These are phyloP conservation scores for Xylariaceae sp. DNA, from an alignment of 2,329 filamentous ascomycete species.

Conservation along the genomic window DNA sequence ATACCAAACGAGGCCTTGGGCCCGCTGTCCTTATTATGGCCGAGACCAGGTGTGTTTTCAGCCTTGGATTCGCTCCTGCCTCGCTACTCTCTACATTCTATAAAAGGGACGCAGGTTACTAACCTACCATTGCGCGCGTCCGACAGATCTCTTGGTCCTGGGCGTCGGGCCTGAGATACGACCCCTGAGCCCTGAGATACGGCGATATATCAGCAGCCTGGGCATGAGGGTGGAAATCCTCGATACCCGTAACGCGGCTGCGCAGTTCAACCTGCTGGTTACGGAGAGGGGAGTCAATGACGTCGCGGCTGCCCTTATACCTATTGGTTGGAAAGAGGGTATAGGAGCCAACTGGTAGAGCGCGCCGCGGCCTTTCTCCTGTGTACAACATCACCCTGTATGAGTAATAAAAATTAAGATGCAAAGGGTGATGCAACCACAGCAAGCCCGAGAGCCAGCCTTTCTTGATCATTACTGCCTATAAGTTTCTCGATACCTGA, in stretches of 20 bases:
- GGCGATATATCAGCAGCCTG: conserved; percentile 64
- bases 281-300: conserved; percentile 83
- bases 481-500: too few relatives aligned
- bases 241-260: conserved; percentile 89
- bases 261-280: conserved; percentile 92
- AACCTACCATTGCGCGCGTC: too few relatives aligned
- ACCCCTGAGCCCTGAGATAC: conserved; percentile 71
- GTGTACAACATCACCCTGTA: too few relatives aligned
- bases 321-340: conserved; percentile 72
- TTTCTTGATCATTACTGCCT: too few relatives aligned
- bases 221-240: conserved; percentile 84
- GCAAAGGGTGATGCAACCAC: not conserved
- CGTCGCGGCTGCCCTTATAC: conserved; percentile 82
- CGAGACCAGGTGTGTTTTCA: conserved; percentile 68
- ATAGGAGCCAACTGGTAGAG: conserved; percentile 33
- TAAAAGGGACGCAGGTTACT: conserved; percentile 3
- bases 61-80: not conserved
- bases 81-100: not conserved
- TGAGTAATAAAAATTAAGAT: too few relatives aligned
- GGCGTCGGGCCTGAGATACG: conserved; percentile 72
- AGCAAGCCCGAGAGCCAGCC: too few relatives aligned
- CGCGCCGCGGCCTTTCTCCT: too few relatives aligned
- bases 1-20: conserved; percentile 66
- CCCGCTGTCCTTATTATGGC: conserved; percentile 72
- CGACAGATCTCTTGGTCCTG: conserved; percentile 76